phyloP scores from a whole-genome alignment of 306 rosid genomes.

The Ochetophila trinervis region DNA sequence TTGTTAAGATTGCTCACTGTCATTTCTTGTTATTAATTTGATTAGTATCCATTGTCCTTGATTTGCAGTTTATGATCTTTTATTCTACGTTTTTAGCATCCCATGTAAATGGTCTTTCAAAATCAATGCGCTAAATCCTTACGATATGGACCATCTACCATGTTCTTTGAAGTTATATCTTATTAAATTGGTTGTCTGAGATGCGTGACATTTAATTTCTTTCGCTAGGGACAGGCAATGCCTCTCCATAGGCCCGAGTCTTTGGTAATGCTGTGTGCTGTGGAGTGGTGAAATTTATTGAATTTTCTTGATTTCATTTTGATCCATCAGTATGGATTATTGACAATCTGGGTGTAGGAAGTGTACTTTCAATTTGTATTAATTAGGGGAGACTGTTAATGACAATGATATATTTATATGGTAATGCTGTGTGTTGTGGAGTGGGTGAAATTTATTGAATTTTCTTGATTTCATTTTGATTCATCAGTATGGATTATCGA shows the following conservation, averaged over 20 bases:
- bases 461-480: constrained; percentile 7
- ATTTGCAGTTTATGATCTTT: too few relatives aligned
- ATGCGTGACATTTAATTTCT: background rate
- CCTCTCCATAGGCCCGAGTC: background rate
- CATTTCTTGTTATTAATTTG: too few relatives aligned
- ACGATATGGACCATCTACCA: too few relatives aligned
- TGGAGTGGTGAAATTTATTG: background rate
- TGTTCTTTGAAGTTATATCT: background rate
- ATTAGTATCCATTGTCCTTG: too few relatives aligned
- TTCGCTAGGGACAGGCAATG: background rate
- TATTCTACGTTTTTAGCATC: too few relatives aligned
- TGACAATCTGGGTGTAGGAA: background rate
- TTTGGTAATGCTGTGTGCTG: background rate
- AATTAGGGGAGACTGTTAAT: background rate
- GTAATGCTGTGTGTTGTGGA: background rate
- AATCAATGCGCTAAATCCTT: too few relatives aligned
- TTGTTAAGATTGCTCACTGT: too few relatives aligned
- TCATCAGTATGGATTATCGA: background rate
- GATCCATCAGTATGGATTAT: constrained; percentile 3
- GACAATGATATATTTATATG: background rate
- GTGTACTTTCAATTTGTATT: background rate
- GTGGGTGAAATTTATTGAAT: background rate
- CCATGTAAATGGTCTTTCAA: too few relatives aligned
- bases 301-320: constrained; percentile 1
- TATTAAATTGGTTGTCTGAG: background rate